These are phyloP conservation scores for Globisporangium emineosum DNA, from an alignment of 352 stramenopile genomes.

Conservation along the genomic window DNA sequence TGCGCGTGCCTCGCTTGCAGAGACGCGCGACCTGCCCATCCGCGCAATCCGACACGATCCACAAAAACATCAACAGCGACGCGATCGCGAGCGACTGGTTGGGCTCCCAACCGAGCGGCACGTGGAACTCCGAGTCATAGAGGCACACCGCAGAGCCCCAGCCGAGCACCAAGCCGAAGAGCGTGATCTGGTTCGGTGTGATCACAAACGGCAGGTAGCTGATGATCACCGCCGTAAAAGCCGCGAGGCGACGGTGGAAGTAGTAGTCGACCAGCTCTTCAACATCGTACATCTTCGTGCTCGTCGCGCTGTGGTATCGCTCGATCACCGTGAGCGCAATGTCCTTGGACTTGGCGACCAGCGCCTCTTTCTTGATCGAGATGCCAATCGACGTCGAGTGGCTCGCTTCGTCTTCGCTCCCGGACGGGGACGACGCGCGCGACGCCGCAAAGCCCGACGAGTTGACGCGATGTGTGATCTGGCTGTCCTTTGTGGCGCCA, in stretches of 20 bases:
- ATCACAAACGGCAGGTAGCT: constrained; percentile 84
- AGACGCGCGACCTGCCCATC: constrained; percentile 80
- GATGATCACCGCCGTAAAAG: constrained; percentile 69
- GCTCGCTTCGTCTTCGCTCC: constrained; percentile 37
- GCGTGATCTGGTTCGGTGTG: constrained; percentile 84
- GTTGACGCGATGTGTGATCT: constrained; percentile 23
- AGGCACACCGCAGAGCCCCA: constrained; percentile 67
- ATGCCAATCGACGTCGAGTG: constrained; percentile 16
- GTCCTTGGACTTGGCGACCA: constrained; percentile 28
- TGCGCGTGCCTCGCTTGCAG: constrained; percentile 79
- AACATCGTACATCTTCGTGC: constrained; percentile 87
- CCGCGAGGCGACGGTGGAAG: constrained; percentile 74
- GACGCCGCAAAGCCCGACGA: constrained; percentile 26
- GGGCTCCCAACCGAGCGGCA: constrained; percentile 57
- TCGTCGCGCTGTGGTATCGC: constrained; percentile 67
- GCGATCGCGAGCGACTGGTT: constrained; percentile 51
- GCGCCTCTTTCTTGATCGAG: constrained; percentile 17
- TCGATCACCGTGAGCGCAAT: constrained; percentile 44
- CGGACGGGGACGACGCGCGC: constrained; percentile 30
- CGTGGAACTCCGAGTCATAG: constrained; percentile 82
- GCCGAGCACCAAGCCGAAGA: constrained; percentile 70
- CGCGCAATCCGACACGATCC: constrained; percentile 85
- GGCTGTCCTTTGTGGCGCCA: constrained; percentile 4
- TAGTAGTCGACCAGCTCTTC: constrained; percentile 86
- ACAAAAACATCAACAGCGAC: constrained; percentile 67